Base-by-base conservation (phyloP, 495 filamentous ascomycete species). In the Hypoxylon cercidicola region DNA sequence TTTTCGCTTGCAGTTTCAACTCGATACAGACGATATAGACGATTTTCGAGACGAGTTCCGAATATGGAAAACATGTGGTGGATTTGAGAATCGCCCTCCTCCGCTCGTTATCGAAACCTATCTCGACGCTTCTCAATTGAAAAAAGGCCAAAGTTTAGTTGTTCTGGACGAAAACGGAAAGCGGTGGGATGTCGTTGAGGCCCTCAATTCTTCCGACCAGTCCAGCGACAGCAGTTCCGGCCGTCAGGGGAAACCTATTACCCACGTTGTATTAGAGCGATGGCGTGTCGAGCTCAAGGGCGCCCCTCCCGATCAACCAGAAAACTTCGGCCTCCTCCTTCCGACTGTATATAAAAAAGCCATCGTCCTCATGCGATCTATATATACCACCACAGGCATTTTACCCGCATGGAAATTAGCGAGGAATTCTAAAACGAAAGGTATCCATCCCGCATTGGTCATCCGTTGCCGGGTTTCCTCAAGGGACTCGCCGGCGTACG, bases 261-360 rank as follows among this genome's bases (percentile, higher is more conserved):
- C 78, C 28, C 87, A 93, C 73, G 85, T 99, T 47, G 83, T 97
- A 51, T 78, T 99, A 70, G 95, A 99, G 76, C 85, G 95, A 44
- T 99, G 95, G 95, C 87, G 78, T 50, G 80, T 99, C 64, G 89
- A 94, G 69, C 80, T 98, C 60, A 90, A 88, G 62, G 74, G 77
- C 53, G 55, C 72, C 32, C 74, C 83, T 13, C 74, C 80, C n/a
- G 80, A 81, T 47, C 72, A 78, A 39, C 74, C 81, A 23, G 82
- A 87, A 13, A 91, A 95, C 64, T 84, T 92, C 66, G 86, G 82
- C 32, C 81, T 86, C 28, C 84, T 85, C 16, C 79, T 97, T 46
- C 93, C 95, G 4, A 94, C 91, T 19, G 88, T 95, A 59, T 99
- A 99, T 81, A 99, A 98, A 79, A 93, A 94, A 78, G 89, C 88